Conservation (phyloP, 2,329 filamentous ascomycete species). For the Penicillium sp. region DNA sequence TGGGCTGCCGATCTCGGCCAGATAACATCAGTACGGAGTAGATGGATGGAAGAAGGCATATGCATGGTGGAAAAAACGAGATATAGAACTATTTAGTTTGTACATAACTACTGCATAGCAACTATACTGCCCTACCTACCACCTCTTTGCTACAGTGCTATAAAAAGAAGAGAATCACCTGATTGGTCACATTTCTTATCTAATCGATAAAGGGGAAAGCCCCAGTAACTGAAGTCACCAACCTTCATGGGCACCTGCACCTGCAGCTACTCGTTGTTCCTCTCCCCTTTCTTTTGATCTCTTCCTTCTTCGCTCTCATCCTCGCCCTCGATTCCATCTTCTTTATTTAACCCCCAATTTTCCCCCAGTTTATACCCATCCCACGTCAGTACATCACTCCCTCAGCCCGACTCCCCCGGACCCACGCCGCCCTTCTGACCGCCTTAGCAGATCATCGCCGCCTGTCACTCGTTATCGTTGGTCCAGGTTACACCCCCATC, state of each 20-base stretch:
- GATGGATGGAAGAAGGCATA: background rate
- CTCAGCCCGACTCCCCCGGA: background rate
- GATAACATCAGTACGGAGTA: background rate
- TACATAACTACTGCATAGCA: background rate
- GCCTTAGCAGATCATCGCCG: constrained; percentile 26
- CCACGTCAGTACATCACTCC: background rate
- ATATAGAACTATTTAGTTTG: background rate
- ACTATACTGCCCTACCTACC: background rate
- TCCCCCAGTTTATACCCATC: background rate
- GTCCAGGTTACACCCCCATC: constrained; percentile 25
- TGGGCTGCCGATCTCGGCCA: constrained; percentile 4
- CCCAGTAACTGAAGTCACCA: background rate
- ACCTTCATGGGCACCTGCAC: constrained; percentile 11
- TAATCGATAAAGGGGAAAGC: constrained; percentile 16
- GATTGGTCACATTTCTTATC: constrained; percentile 16
- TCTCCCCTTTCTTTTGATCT: constrained; percentile 9
- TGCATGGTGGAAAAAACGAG: background rate
- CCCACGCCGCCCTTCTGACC: constrained; percentile 32
- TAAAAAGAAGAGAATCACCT: background rate
- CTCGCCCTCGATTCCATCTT: background rate
- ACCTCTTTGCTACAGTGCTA: background rate
- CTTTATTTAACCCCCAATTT: background rate
- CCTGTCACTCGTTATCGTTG: constrained; percentile 32
- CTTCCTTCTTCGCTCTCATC: constrained; percentile 1
- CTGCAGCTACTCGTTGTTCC: constrained; percentile 1